Evolutionary conservation across 225 moss, liverwort and hornwort species (phyloP), one percentile per base, ranked within the genome.

Genomic region (Pleurozium schreberi): DNA sequence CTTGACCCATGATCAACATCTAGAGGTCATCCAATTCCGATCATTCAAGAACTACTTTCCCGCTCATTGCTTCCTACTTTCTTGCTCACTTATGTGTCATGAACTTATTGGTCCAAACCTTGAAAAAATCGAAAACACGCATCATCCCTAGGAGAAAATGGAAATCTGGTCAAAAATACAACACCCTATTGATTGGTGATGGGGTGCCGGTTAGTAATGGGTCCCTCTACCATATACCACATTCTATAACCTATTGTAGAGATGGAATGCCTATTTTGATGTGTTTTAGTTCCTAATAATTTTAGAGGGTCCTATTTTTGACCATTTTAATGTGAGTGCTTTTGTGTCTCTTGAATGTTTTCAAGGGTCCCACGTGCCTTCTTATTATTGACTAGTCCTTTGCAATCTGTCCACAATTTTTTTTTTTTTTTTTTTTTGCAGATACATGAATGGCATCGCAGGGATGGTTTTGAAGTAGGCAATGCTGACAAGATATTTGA

Each of bases 401-500:
- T 5, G 36, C n/a, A 74, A 84, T 70, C 18, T 82, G 42, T 78
- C 42, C 57, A 40, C 33, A 18, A 14, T 57, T 85, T 20, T 45
- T 82, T 85, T 69, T 76, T 63, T 70, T 42, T 57, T 85, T 20
- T 45, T 82, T 85, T 69, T 76, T 63, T 70, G 31, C 96, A 97
- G 98, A 88, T 97, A 84, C 92, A 91, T 55, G 98, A 99, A 91
- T 92, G 96, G 93, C 98, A 99, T 85, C 92, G 98, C 10, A 91
- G 98, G 82, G 98, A 99, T 84, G 98, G 98, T 67, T 99, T 99
- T 79, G 98, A 99, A 94, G 98, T 96, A 22, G 97, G 96, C 66
- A 99, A 97, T 84, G 98, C 98, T 36, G 98, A 99, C 91, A 99
- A 96, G 86, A 97, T 99, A 83, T 99, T 99, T 89, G 98, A 99